Percentiles rank a stretch among this genome's conserved stretches.
Evolutionary conservation across 352 stramenopile species (phyloP).

Genomic region (Globisporangium recalcitrans): DNA sequence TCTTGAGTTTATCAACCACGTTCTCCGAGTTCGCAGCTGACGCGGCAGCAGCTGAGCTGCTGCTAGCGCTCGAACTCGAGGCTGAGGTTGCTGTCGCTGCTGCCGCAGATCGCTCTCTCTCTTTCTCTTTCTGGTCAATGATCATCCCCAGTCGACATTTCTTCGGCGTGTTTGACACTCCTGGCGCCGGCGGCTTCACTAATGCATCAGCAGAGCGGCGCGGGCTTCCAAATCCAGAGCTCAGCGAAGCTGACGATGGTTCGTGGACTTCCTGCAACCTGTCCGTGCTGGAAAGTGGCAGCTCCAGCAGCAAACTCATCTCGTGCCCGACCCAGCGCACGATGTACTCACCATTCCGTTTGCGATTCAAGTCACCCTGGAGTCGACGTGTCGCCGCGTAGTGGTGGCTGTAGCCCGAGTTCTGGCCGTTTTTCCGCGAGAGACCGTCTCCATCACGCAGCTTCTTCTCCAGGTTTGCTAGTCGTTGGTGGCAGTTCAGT

Average conservation of each 20-base stretch:
- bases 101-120: conserved; percentile 25
- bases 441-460: conserved; percentile 62
- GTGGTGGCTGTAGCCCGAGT: conserved; percentile 66
- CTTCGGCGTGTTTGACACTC: conserved; percentile 46
- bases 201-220: not conserved
- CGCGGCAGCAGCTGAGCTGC: conserved; percentile 1
- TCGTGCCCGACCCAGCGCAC: conserved; percentile 80
- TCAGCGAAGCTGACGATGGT: conserved; percentile 15
- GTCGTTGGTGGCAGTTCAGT: conserved; percentile 74
- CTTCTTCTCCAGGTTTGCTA: conserved; percentile 84
- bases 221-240: conserved; percentile 8
- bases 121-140: conserved; percentile 56
- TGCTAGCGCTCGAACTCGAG: not conserved
- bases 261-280: conserved; percentile 45
- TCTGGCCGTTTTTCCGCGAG: conserved; percentile 45
- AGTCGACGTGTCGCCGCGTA: conserved; percentile 69
- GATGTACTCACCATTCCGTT: conserved; percentile 75
- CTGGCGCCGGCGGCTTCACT: conserved; percentile 16
- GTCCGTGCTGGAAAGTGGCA: conserved; percentile 36
- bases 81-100: not conserved
- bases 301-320: conserved; percentile 71
- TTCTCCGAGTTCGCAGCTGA: conserved; percentile 1
- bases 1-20: conserved; percentile 48
- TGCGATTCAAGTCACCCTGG: conserved; percentile 79
- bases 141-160: conserved; percentile 47